These are phyloP conservation scores for Nematocida displodere DNA, from an alignment of 371 early-diverging fungal genomes.

Conservation along the genomic window DNA sequence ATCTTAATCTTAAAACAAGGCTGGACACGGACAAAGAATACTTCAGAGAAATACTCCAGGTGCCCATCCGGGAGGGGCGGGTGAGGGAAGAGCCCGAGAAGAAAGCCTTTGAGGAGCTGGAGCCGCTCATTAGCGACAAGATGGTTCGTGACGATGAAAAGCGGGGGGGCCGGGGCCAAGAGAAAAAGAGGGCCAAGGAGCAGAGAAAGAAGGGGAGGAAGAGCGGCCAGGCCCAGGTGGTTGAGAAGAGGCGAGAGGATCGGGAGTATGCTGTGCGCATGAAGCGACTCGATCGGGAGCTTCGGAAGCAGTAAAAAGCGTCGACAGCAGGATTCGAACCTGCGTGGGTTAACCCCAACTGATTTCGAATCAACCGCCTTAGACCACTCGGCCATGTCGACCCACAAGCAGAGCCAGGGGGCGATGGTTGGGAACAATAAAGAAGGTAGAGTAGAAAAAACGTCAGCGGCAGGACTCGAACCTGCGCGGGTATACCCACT, in stretches of 20 bases:
- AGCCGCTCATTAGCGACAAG: conserved; percentile 9
- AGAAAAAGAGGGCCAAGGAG: background rate
- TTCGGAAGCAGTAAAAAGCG: conserved; percentile 33
- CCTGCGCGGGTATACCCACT: conserved; percentile 47
- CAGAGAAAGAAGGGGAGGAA: background rate
- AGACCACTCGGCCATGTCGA: conserved; percentile 58
- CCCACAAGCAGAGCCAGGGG: background rate
- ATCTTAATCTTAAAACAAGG: background rate
- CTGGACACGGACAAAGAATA: conserved; percentile 24
- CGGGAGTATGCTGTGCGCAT: conserved; percentile 16
- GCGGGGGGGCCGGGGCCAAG: background rate
- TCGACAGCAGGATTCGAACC: conserved; percentile 57
- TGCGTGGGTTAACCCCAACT: conserved; percentile 52
- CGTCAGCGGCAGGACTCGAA: conserved; percentile 55
- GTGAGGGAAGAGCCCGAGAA: background rate
- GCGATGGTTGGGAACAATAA: background rate
- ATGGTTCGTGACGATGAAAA: background rate
- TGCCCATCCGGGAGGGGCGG: background rate
- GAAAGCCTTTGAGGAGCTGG: conserved; percentile 36
- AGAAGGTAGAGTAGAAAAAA: background rate
- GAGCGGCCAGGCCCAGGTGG: background rate
- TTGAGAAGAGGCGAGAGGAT: conserved; percentile 12
- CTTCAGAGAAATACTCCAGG: conserved; percentile 2
- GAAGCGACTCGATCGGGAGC: background rate
- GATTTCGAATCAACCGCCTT: conserved; percentile 57